A percentile compares a stretch with the other conserved stretches of the same genome.
phyloP scores from a whole-genome alignment of 2,329 filamentous ascomycete species.

The Blastomyces gilchristii region DNA sequence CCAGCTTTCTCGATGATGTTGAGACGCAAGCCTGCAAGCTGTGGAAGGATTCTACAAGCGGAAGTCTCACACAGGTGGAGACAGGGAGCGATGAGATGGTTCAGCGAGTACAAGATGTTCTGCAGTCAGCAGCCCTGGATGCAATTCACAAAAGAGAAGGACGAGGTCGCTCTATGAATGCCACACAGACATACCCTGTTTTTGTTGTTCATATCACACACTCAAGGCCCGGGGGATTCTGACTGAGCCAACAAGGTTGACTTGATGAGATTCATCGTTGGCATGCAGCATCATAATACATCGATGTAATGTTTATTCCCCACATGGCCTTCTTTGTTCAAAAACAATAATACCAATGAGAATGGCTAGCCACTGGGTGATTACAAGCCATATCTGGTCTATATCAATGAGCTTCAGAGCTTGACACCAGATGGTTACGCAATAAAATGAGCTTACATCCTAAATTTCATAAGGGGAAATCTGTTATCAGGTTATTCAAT shows the following conservation, averaged over 20 bases:
- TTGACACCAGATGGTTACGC: too few relatives aligned
- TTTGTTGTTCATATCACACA: slow-evolving; percentile 4
- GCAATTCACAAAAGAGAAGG: slow-evolving; percentile 2
- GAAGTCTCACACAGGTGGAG: neutral
- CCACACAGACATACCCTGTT: slow-evolving; percentile 1
- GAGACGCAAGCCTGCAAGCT: neutral
- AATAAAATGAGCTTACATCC: too few relatives aligned
- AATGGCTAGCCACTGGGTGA: too few relatives aligned
- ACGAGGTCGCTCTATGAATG: slow-evolving; percentile 3
- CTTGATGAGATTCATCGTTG: neutral
- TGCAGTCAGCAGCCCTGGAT: slow-evolving; percentile 1
- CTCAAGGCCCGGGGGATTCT: neutral
- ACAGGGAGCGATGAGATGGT: neutral
- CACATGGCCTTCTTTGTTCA: too few relatives aligned
- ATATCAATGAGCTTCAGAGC: neutral
- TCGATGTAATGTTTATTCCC: too few relatives aligned
- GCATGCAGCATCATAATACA: too few relatives aligned
- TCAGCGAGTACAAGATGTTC: neutral
- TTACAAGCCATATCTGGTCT: too few relatives aligned
- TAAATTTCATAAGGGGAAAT: too few relatives aligned
- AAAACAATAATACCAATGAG: too few relatives aligned
- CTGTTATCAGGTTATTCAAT: too few relatives aligned
- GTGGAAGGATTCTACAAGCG: neutral
- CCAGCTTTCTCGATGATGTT: slow-evolving; percentile 2
- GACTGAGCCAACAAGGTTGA: neutral